Evolutionary conservation across 768 basidiomycete genomes (phyloP).

Genomic region (Lactarius sanguifluus): DNA sequence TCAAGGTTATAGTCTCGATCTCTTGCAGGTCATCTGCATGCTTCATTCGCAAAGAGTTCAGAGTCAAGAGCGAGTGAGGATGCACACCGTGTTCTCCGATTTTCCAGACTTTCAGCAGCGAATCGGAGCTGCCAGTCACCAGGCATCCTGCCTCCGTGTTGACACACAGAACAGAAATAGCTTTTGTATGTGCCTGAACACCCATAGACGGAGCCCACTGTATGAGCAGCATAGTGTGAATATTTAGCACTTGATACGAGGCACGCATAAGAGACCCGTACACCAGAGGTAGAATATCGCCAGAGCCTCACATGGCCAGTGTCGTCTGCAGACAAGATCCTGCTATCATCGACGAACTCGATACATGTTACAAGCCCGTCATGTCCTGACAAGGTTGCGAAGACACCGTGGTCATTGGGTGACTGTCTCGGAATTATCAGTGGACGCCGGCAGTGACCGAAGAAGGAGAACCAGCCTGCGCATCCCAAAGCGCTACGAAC

Average conservation of each 20-base stretch:
- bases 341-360: conserved; percentile 54
- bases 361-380: conserved; percentile 72
- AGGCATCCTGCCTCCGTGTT: conserved; percentile 43
- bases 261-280: conserved; percentile 40
- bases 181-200: conserved; percentile 61
- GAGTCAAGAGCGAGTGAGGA: conserved; percentile 4
- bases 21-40: conserved; percentile 33
- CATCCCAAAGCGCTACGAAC: conserved; percentile 59
- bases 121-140: conserved; percentile 83
- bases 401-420: conserved; percentile 52
- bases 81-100: conserved; percentile 40
- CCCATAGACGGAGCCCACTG: conserved; percentile 58
- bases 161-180: conserved; percentile 67
- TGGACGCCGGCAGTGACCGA: conserved; percentile 8
- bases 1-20: conserved; percentile 59
- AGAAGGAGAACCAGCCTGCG: conserved; percentile 39
- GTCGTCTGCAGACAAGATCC: conserved; percentile 74
- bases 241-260: conserved; percentile 24
- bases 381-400: conserved; percentile 74
- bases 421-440: conserved; percentile 8
- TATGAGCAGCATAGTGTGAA: conserved; percentile 20
- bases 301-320: conserved; percentile 67
- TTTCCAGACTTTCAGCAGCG: conserved; percentile 73
- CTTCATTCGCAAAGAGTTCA: background rate
- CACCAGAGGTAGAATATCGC: conserved; percentile 41